Base-by-base conservation (phyloP, 2,329 filamentous ascomycete species). In the Bipolaris bicolor region DNA sequence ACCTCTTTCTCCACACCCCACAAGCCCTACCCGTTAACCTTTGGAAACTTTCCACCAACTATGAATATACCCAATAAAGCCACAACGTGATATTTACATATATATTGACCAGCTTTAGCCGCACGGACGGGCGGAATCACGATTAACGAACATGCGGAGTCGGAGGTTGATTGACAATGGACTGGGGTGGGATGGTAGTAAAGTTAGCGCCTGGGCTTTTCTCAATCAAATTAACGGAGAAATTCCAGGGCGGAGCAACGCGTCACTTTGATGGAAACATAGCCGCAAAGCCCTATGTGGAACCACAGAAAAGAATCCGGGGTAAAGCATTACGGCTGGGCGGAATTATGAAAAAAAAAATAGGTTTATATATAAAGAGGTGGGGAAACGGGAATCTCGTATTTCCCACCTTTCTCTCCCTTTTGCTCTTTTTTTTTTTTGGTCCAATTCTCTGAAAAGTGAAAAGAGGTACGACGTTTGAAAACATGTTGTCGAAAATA, bases 401-500 rank as follows among this genome's bases (percentile, higher is more conserved):
- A n/a, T 26, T 44, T 29, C 34, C 13, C 16, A 31, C 41, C 41
- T 26, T 13, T 10, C 29, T 18, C 29, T 15, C 7, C n/a, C n/a
- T n/a, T 26, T 47, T 6, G 7, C 45, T 36, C 31, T 33, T 15
- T 36, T 36, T 0, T 36, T 18, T 33, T 15, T 36, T 36, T 0
- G 9, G 9, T 47, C 15, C 29, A 9, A 1, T 20, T 31, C 43
- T 9, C 20, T 41, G 20, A 41, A 41, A 41, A 41, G 39, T 24
- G 20, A 41, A 41, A 41, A 34, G 33, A 15, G 26, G 6, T 34
- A 34, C 11, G 13, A 34, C 11, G 7, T 7, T n/a, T n/a, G n/a
- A 5, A 39, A 48, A 5, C 10, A 56, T 56, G 54, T 31, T 56
- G 26, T 56, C 43, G 11, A 36, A 52, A 10, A 9, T 47, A 20